Evolutionary conservation across 1,284 basidiomycete species (phyloP), one percentile per base, ranked within the genome.

Genomic region (Macrocybe sp.): DNA sequence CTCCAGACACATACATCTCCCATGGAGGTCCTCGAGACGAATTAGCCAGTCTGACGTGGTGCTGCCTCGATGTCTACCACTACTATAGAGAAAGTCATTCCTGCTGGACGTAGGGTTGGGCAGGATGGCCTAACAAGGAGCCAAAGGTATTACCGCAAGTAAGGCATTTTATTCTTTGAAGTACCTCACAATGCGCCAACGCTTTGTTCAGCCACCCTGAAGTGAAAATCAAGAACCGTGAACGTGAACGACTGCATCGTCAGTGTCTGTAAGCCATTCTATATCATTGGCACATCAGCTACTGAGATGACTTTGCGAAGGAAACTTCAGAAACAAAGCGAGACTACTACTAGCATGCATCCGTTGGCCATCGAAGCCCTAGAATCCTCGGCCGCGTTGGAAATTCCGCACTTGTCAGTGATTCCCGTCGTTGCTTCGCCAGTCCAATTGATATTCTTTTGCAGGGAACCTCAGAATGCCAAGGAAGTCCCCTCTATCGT

Each of bases 71-170:
- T 22, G 22, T 22, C 22, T 22, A 22, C 22, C 22, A 22, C 22
- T 22, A 22, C 22, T 22, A 22, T 4, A 22, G 22, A 22, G 22
- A 22, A 22, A 22, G 22, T 22, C 22, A 22, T 22, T 22, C 22
- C 22, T 22, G 22, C 22, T 22, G 22, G 22, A 22, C 22, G 22
- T 22, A 22, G 22, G 22, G 22, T 37, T 37, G 38, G 38, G 8
- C 14, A 12, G 14, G 36, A 37, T 35, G 44, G 42, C 14, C 29
- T 46, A 32, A 40, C 44, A 31, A 7, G 44, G 9, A 12, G 36
- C 34, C 36, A 40, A 37, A 7, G 48, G 22, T 45, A 40, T 37
- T 46, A 46, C 37, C 34, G 37, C 30, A 6, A 11, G 44, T 46
- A 38, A 35, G 11, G 33, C n/a, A 5, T 4, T 39, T 37, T 29